Evolutionary conservation across 176 grass and related monocot species (phyloP), one percentile per base, ranked within the genome.

Genomic region (Ananas comosus): DNA sequence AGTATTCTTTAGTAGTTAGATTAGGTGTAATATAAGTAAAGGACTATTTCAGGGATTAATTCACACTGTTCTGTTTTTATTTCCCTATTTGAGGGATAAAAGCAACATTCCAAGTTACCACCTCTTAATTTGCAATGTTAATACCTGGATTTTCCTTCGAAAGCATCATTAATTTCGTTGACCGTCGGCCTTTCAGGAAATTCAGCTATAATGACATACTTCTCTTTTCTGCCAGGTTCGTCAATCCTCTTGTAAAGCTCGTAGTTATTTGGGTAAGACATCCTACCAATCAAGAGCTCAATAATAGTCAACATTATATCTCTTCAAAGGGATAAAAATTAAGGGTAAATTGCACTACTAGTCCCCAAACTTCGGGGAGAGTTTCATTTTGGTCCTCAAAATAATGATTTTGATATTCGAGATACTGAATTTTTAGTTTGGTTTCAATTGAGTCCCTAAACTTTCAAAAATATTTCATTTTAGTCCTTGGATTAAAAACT

Each of bases 211-310:
- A 89, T 54, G 71, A 79, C 49, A 51, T 96, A 96, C 50, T 85
- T 89, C 71, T 96, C 92, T 74, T 88, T 88, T 69, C 79, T 63
- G 74, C 53, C 67, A 42, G 81, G 52, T 49, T 83, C 86, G 65
- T 96, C 92, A 53, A 91, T 77, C 75, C 92, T 91, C 88, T 80
- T 79, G 85, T 85, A 96, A 66, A 96, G 77, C 66, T 96, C 88
- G 48, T 92, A 83, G 58, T 79, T 78, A 33, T 87, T 82, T 74
- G 92, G 88, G 68, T 96, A 92, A 83, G 88, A 67, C 92, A 87
- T 96, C 86, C 88, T 96, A 71, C 14, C 64, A 83, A 53, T 73
- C 65, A 75, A 50, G 69, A 79, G 25, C 12, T 18, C 52, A 74
- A 73, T 33, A 58, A 49, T 66, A 21, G 27, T 18, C 58, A 49